Percentiles rank a stretch among this genome's conserved stretches.
Conservation (phyloP, 1,284 basidiomycete genomes). For the Moesziomyces sp. region DNA sequence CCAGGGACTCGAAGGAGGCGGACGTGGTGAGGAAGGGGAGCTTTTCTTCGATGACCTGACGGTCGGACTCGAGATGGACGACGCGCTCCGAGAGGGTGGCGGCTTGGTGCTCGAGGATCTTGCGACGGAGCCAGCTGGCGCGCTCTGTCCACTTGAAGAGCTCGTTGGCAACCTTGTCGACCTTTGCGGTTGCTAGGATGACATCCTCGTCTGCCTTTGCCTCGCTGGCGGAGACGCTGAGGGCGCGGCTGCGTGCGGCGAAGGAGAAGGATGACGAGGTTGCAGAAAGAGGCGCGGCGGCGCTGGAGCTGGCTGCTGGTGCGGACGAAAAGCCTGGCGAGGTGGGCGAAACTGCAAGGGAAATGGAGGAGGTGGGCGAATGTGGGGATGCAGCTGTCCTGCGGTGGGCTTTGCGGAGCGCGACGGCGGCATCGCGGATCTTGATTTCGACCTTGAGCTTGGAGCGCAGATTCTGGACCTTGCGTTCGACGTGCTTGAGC, state of each 20-base stretch:
- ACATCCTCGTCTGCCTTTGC: slow-evolving; percentile 54
- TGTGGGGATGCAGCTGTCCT: slow-evolving; percentile 29
- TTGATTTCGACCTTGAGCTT: slow-evolving; percentile 58
- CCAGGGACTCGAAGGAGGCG: slow-evolving; percentile 40
- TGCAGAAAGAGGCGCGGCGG: slow-evolving; percentile 4
- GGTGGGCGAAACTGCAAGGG: slow-evolving; percentile 25
- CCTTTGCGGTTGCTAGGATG: slow-evolving; percentile 39
- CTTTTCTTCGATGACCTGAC: slow-evolving; percentile 34
- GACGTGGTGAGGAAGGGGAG: slow-evolving; percentile 37
- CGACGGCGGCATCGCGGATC: slow-evolving; percentile 58
- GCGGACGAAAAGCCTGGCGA: slow-evolving; percentile 9
- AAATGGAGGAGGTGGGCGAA: slow-evolving; percentile 25
- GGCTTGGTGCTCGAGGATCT: slow-evolving; percentile 56
- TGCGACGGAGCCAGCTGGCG: slow-evolving; percentile 37
- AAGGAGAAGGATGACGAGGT: slow-evolving; percentile 21
- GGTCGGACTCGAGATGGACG: slow-evolving; percentile 43
- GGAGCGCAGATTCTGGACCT: slow-evolving; percentile 32
- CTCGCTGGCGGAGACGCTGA: slow-evolving; percentile 45
- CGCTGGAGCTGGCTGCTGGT: not conserved
- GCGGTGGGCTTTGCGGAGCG: slow-evolving; percentile 50
- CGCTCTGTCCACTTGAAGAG: slow-evolving; percentile 46
- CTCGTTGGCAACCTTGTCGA: slow-evolving; percentile 51
- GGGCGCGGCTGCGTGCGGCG: slow-evolving; percentile 20
- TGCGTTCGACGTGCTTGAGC: slow-evolving; percentile 47
- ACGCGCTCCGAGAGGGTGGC: slow-evolving; percentile 51